phyloP scores from a whole-genome alignment of 2,329 filamentous ascomycete species.

The Colletotrichum abscissum region DNA sequence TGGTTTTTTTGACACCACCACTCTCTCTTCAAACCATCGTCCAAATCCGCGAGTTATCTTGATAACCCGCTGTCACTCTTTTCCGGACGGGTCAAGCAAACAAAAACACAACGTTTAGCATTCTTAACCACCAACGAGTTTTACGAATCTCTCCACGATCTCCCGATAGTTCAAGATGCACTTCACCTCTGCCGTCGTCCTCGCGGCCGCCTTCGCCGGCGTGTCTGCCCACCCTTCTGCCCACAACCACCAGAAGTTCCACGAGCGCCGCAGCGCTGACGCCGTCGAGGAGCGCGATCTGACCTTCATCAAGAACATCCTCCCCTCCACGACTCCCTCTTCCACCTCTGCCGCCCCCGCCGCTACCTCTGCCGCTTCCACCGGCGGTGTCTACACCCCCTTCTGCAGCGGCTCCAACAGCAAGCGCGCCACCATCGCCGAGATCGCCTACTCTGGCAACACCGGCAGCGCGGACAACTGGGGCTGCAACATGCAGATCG shows the following conservation, averaged over 20 bases:
- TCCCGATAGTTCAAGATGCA: constrained; percentile 49
- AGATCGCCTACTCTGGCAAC: constrained; percentile 63
- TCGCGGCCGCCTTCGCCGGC: constrained; percentile 52
- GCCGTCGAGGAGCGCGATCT: constrained; percentile 22
- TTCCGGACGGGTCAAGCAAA: constrained; percentile 34
- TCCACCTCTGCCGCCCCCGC: neutral
- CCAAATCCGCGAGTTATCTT: constrained; percentile 34
- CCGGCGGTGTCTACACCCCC: constrained; percentile 38
- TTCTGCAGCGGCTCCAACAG: constrained; percentile 48
- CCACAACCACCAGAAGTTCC: constrained; percentile 47
- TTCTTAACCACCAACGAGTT: constrained; percentile 24
- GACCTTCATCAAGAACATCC: constrained; percentile 23
- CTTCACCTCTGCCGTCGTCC: constrained; percentile 50
- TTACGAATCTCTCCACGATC: constrained; percentile 9
- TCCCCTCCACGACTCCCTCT: neutral
- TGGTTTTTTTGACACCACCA: constrained; percentile 2
- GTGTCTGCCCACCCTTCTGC: constrained; percentile 53
- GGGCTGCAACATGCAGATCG: constrained; percentile 64
- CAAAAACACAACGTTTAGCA: constrained; percentile 4
- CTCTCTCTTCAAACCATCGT: constrained; percentile 28
- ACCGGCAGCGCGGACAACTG: constrained; percentile 52
- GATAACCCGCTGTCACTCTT: constrained; percentile 36
- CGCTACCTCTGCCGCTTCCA: constrained; percentile 48
- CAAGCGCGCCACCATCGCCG: constrained; percentile 59
- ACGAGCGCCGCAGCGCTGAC: constrained; percentile 37